Evolutionary conservation across 179 eudicot species (phyloP), one percentile per base, ranked within the genome.

Genomic region (Drosera spatulata): DNA sequence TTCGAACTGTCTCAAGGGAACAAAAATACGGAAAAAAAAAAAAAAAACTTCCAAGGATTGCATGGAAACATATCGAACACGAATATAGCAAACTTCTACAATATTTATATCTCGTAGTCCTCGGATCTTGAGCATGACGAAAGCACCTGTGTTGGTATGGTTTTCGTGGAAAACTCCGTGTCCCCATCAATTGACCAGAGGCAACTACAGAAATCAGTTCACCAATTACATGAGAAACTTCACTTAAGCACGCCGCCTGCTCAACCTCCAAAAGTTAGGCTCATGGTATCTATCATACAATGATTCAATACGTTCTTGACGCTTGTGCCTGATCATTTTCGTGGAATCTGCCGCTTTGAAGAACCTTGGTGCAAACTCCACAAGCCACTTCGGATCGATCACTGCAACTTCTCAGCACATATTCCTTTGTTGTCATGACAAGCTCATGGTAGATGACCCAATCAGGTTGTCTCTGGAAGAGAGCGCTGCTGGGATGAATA

Each of bases 361-460:
- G 70, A 88, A 86, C 55, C 91, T 81, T 1, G 95, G 96, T 3
- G 96, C 95, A 54, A 88, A 66, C 51, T 88, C 94, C 11, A 86
- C 88, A 11, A 88, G 84, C 96, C 95, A 88, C 33, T 86, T 88
- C 2, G 96, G 91, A 61, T 88, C 91, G 14, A 86, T 61, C 0
- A 82, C 88, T 1, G 91, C 82, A 4, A 85, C 97, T 75, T 87
- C 90, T n/a, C 97, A n/a, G 77, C 95, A 90, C 85, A 41, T 85
- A 87, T 48, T 90, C 93, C 57, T 87, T 90, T 5, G 93, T 90
- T 0, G 95, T 90, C 97, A 90, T 85, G 8, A 89, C 97, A 53
- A 87, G 67, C 71, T 90, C 97, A 53, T 91, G 87, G 74, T 91
- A 91, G 41, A 91, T 82, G 33, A 91, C 97, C 97, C 96, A 91